Evolutionary conservation across 2,329 filamentous ascomycete genomes (phyloP).

Genomic region (Scopulariopsis brevicaulis): DNA sequence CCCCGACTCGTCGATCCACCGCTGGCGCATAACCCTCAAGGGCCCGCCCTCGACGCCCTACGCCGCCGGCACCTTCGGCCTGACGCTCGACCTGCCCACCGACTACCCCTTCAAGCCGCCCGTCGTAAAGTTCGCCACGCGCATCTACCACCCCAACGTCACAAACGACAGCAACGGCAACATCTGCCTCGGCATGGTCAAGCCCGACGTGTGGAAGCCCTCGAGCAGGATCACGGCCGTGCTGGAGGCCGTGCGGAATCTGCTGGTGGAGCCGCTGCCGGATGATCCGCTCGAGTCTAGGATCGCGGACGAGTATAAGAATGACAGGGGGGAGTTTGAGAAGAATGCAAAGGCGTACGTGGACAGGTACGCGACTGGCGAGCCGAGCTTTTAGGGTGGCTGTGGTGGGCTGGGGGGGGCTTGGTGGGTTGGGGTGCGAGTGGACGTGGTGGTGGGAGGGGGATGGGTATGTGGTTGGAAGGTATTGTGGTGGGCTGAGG

Average conservation of each 20-base stretch:
- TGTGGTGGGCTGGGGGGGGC: background rate
- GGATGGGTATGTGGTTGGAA: background rate
- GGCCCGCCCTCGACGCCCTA: conserved; percentile 35
- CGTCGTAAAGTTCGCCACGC: conserved; percentile 67
- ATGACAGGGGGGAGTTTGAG: conserved; percentile 56
- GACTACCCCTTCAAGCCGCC: conserved; percentile 91
- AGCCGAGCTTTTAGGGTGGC: conserved; percentile 1
- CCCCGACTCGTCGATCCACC: conserved; percentile 34
- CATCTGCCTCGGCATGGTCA: conserved; percentile 78
- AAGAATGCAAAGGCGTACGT: conserved; percentile 67
- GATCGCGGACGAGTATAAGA: conserved; percentile 76
- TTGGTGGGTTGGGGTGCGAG: background rate
- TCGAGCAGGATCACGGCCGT: conserved; percentile 65
- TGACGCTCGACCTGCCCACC: conserved; percentile 60
- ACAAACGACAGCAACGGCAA: conserved; percentile 75
- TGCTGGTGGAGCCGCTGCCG: conserved; percentile 72
- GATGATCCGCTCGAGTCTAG: conserved; percentile 81
- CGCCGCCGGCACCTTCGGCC: conserved; percentile 59
- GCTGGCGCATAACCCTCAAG: conserved; percentile 36
- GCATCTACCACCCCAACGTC: conserved; percentile 93
- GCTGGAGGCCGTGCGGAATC: conserved; percentile 61
- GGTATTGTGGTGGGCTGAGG: background rate
- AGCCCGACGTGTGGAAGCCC: conserved; percentile 86
- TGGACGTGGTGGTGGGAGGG: background rate
- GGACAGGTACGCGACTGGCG: conserved; percentile 52